Evolutionary conservation across 139 green algal genomes (phyloP), one percentile per base, ranked within the genome.

Genomic region (Auxenochlorella pyrenoidosa): DNA sequence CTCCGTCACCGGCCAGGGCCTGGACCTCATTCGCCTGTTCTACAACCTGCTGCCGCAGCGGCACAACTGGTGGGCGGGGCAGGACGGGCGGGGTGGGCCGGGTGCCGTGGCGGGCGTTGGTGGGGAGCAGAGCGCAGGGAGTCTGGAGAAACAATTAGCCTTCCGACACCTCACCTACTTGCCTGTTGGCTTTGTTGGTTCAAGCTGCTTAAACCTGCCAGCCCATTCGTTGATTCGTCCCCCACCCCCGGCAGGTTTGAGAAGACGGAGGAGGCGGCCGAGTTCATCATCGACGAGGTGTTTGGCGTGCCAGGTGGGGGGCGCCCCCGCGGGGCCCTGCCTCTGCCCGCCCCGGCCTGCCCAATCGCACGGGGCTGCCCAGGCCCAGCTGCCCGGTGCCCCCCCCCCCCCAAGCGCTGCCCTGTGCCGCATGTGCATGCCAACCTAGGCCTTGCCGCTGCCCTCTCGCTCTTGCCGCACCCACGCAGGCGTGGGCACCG

Each of bases 221-320:
- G n/a, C n/a, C n/a, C n/a, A n/a, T n/a, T n/a, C n/a, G n/a, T n/a
- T n/a, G n/a, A n/a, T n/a, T n/a, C n/a, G n/a, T n/a, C n/a, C n/a
- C n/a, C n/a, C n/a, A n/a, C n/a, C 22, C 68, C 16, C 4, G 8
- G 19, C 84, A 82, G 72, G 72, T 82, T 34, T 44, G 72, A 83
- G 51, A 65, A 60, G 71, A 51, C 60, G 5, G 38, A 84, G 68
- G 28, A 79, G 43, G 70, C 92, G 19, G 88, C 93, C 5, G 93
- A 97, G 91, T 98, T 98, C 90, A 93, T 98, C 54, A 97, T 98
- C 51, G 96, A 98, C 71, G 96, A 98, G 90, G 96, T 94, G 12
- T 98, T 98, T 83, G 88, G 88, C 13, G 96, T 98, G 84, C 95
- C 96, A 12, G 80, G 80, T 85, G 51, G 13, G 51, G 21, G 40